Conservation (phyloP, 106 monocot genomes). For the Acorus gramineus region DNA sequence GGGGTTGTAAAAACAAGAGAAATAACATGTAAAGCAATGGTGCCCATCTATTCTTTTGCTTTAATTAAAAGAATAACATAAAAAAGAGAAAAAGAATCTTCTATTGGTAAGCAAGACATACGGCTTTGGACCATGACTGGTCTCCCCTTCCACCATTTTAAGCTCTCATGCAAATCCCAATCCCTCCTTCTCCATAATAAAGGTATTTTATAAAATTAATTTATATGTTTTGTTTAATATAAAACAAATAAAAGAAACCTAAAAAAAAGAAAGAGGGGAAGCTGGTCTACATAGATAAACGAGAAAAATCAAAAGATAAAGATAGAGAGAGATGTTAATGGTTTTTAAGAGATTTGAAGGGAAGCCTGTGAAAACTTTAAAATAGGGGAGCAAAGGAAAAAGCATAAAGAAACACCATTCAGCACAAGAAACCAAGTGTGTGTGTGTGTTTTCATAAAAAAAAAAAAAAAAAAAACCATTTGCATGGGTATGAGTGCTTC, state of each 20-base stretch:
- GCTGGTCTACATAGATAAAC: not conserved
- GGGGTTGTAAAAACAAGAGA: not conserved
- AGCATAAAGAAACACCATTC: constrained; percentile 12
- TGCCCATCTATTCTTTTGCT: constrained; percentile 10
- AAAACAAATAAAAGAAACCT: too few species aligned
- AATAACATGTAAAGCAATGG: constrained; percentile 6
- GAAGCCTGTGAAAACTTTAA: constrained; percentile 1
- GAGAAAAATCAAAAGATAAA: not conserved
- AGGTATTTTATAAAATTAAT: too few species aligned
- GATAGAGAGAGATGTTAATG: not conserved
- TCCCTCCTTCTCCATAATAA: not conserved
- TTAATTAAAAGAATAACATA: constrained; percentile 6
- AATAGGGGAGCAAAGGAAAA: constrained; percentile 12
- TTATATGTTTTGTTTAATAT: too few species aligned
- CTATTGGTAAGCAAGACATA: not conserved
- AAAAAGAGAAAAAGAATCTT: too few species aligned
- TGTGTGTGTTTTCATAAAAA: too few species aligned
- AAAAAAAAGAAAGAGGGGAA: not conserved
- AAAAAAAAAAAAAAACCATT: too few species aligned
- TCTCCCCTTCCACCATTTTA: not conserved
- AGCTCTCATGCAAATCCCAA: not conserved
- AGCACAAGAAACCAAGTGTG: too few species aligned
- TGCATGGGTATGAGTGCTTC: too few species aligned
- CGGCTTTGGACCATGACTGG: constrained; percentile 8
- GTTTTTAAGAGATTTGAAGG: constrained; percentile 5